Conservation (phyloP, 352 stramenopile genomes). For the Nothophytophthora sp. region DNA sequence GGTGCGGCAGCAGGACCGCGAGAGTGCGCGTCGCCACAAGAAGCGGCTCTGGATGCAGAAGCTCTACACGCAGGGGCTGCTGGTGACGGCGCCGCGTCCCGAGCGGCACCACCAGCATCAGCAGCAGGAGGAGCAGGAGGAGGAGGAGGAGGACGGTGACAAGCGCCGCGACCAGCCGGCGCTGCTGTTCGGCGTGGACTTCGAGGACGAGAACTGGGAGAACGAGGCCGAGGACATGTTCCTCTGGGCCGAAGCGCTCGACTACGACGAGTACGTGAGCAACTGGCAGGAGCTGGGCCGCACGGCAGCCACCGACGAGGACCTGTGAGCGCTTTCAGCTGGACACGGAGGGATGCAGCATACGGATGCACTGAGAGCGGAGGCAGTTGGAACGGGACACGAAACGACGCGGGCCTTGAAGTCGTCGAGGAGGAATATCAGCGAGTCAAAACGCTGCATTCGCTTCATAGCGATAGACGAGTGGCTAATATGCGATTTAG, state of each 20-base stretch:
- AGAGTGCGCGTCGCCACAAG: slow-evolving; percentile 52
- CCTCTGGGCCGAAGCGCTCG: slow-evolving; percentile 59
- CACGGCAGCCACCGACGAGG: slow-evolving; percentile 49
- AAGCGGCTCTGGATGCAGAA: slow-evolving; percentile 86
- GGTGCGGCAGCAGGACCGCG: slow-evolving; percentile 54
- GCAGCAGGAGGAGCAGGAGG: slow-evolving; percentile 14
- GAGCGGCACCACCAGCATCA: no score
- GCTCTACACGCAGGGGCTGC: slow-evolving; percentile 62
- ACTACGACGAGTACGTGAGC: slow-evolving; percentile 77
- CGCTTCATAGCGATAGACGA: no score
- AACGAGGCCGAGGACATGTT: slow-evolving; percentile 72
- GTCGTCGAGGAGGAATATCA: no score
- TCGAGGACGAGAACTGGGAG: slow-evolving; percentile 71
- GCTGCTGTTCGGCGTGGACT: slow-evolving; percentile 60
- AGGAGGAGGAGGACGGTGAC: slow-evolving; percentile 9
- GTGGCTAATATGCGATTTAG: no score
- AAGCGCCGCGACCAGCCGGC: slow-evolving; percentile 2
- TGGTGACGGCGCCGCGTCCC: slow-evolving; percentile 23
- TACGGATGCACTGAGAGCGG: no score
- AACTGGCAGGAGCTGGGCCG: slow-evolving; percentile 65
- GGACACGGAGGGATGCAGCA: no score
- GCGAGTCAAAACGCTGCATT: no score
- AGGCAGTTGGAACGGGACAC: no score
- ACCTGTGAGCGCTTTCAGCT: no score
- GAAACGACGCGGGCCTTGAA: no score